phyloP scores from a whole-genome alignment of 2,329 filamentous ascomycete genomes.

The Scleromitrula shiraiana region DNA sequence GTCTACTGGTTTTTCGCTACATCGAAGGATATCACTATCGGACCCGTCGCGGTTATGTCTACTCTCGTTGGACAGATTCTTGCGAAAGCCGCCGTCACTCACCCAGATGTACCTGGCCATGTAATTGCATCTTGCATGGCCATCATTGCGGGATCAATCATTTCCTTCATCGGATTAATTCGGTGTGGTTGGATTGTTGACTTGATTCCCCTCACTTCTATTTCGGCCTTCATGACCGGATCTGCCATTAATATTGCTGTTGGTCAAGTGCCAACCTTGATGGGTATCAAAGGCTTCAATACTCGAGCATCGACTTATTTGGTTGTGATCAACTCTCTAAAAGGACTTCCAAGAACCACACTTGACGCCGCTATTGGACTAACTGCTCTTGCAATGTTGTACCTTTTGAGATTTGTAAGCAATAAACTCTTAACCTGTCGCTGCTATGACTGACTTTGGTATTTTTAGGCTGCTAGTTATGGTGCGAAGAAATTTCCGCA shows the following conservation, averaged over 20 bases:
- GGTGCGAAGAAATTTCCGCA: conserved; percentile 62
- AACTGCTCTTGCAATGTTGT: conserved; percentile 71
- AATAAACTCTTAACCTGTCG: no score
- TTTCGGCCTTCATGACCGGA: conserved; percentile 95
- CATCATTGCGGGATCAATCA: conserved; percentile 68
- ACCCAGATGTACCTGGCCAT: conserved; percentile 52
- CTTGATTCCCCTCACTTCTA: conserved; percentile 80
- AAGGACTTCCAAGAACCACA: conserved; percentile 56
- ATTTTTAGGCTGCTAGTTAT: conserved; percentile 44
- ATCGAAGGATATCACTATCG: conserved; percentile 97
- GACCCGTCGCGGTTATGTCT: conserved; percentile 94
- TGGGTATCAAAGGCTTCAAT: conserved; percentile 65
- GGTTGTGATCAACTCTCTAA: conserved; percentile 77
- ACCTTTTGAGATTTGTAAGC: conserved; percentile 53
- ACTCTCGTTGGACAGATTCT: conserved; percentile 82
- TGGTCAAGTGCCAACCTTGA: conserved; percentile 73
- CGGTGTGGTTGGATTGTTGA: conserved; percentile 87
- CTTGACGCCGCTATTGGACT: conserved; percentile 85
- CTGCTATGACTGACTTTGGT: background rate
- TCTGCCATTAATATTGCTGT: conserved; percentile 82
- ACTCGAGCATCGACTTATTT: conserved; percentile 71
- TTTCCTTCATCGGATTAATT: conserved; percentile 69
- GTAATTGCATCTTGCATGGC: conserved; percentile 72
- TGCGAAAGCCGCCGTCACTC: conserved; percentile 45
- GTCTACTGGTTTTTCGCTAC: conserved; percentile 98